A percentile compares a stretch with the other conserved stretches of the same genome.
phyloP scores from a whole-genome alignment of 1,139 yeast genomes.

The Suhomyces atakaporum region DNA sequence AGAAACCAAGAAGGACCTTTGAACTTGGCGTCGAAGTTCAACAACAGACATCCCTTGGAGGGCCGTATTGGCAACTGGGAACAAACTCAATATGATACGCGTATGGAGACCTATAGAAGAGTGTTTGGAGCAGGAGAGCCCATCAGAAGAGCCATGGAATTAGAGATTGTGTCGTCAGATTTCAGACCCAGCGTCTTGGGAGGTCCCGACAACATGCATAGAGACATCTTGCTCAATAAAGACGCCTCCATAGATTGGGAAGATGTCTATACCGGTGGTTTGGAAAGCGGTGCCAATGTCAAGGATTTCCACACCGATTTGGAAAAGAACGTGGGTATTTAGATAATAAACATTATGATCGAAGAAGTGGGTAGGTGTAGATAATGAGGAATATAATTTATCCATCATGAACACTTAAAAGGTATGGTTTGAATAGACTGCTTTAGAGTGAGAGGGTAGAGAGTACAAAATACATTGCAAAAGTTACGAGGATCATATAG shows the following conservation, averaged over 20 bases:
- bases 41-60: constrained; percentile 88
- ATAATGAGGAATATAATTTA: not conserved
- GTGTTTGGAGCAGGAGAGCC: constrained; percentile 94
- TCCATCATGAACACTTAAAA: no score
- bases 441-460: no score
- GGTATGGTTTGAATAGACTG: no score
- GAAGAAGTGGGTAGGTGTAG: not conserved
- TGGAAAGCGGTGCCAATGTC: constrained; percentile 40
- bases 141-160: constrained; percentile 84
- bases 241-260: constrained; percentile 90
- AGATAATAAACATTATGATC: constrained; percentile 10
- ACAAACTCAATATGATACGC: constrained; percentile 65
- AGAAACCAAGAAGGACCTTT: constrained; percentile 61
- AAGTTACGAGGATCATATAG: no score
- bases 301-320: constrained; percentile 69
- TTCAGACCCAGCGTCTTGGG: constrained; percentile 66
- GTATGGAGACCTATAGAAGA: constrained; percentile 77
- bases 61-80: constrained; percentile 79
- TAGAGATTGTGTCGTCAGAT: constrained; percentile 74
- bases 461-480: not conserved
- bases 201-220: constrained; percentile 59
- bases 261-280: constrained; percentile 71
- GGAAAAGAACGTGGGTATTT: constrained; percentile 63
- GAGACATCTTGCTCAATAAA: constrained; percentile 74
- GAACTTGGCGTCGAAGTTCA: constrained; percentile 65